These are phyloP conservation scores for Tieghemostelium lacteum DNA, from an alignment of 78 protist genomes.

Conservation along the genomic window DNA sequence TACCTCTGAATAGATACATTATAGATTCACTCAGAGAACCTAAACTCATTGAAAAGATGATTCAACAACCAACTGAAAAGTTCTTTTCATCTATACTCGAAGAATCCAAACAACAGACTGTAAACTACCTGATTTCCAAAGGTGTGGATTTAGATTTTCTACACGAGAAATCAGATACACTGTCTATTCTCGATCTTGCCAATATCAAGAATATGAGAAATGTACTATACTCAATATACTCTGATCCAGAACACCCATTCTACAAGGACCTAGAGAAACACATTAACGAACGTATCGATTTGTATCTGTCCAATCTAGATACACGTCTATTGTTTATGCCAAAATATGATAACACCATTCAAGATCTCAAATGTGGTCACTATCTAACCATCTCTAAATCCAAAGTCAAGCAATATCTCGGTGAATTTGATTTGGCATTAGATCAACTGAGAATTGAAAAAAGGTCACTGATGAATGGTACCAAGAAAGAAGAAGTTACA, in stretches of 20 bases:
- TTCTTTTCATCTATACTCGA: slow-evolving; percentile 41
- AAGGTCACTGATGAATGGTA: slow-evolving; percentile 31
- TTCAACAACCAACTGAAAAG: slow-evolving; percentile 31
- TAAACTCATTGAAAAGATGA: slow-evolving; percentile 10
- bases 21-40: slow-evolving; percentile 22
- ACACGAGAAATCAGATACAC: neutral
- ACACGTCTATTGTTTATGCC: slow-evolving; percentile 50
- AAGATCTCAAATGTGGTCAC: slow-evolving; percentile 12
- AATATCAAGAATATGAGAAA: slow-evolving; percentile 6
- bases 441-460: slow-evolving; percentile 24
- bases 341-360: slow-evolving; percentile 22
- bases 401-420: slow-evolving; percentile 25
- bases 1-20: slow-evolving; percentile 18
- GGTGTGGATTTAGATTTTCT: slow-evolving; percentile 40
- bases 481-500: slow-evolving; percentile 45
- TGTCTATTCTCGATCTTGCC: neutral
- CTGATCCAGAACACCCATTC: slow-evolving; percentile 21
- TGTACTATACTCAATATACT: neutral
- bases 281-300: slow-evolving; percentile 22
- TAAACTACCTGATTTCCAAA: slow-evolving; percentile 1
- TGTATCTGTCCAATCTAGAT: slow-evolving; percentile 16
- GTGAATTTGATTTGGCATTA: slow-evolving; percentile 35
- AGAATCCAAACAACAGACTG: slow-evolving; percentile 28
- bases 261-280: slow-evolving; percentile 23
- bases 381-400: slow-evolving; percentile 9